Evolutionary conservation across 2,329 filamentous ascomycete species (phyloP), one percentile per base, ranked within the genome.

Genomic region (Massarina eburnea): DNA sequence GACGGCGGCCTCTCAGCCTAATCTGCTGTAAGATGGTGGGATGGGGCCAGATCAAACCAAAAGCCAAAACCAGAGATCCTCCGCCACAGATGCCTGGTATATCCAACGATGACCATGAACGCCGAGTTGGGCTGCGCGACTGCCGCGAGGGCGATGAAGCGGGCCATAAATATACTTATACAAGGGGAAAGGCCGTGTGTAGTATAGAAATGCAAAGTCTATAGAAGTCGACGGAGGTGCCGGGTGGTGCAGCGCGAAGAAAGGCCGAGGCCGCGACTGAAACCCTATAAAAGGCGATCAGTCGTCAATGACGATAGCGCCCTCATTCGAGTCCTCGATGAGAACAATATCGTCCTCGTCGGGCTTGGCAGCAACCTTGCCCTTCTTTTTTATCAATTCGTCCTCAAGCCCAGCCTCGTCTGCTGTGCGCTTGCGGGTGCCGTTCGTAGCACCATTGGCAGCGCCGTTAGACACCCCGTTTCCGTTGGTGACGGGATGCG

Each of bases 1-100:
- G 91, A 95, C 69, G 91, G 91, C 14, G 91, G 91, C 1, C 68
- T 95, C 55, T 91, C 87, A 67, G 88, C 87, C 40, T n/a, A n/a
- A n/a, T n/a, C n/a, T n/a, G n/a, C 58, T 73, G 4, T 68, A 43
- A 30, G 19, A 15, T 36, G 27, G 14, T 50, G 46, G 51, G 55
- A 59, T 54, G 46, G 18, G 41, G 46, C 50, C 39, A 44, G 39
- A 42, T n/a, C 44, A 45, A 43, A n/a, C 35, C 27, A 45, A 46
- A 51, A 54, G 50, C 52, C 49, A 50, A 24, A 46, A n/a, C n/a
- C n/a, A n/a, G 27, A 57, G 54, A 52, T 46, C 9, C n/a, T 30
- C 27, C 12, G 27, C 7, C 27, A 14, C 7, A 8, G 20, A 29
- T 26, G 22, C 21, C 22, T 14, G 36, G 36, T 39, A 27, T 30